These are phyloP conservation scores for Periconia sp. DNA, from an alignment of 2,329 filamentous ascomycete species.

Conservation along the genomic window DNA sequence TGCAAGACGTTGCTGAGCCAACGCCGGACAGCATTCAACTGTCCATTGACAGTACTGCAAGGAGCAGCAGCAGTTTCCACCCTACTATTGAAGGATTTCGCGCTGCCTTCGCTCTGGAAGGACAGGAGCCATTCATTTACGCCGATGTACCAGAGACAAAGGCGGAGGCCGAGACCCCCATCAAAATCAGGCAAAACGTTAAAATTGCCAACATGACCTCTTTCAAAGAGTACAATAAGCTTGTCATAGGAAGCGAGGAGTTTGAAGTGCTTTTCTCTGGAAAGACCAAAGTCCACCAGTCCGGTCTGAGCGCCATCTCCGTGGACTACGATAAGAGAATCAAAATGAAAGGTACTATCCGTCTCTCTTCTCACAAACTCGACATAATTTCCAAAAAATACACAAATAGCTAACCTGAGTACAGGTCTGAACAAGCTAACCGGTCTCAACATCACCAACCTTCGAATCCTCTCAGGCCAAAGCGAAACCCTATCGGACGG, in stretches of 20 bases:
- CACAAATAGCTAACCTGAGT: background rate
- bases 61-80: constrained; percentile 53
- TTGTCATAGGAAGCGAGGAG: constrained; percentile 52
- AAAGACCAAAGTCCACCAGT: constrained; percentile 54
- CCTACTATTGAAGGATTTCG: constrained; percentile 58
- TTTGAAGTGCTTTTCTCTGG: constrained; percentile 56
- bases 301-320: constrained; percentile 50
- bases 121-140: constrained; percentile 46
- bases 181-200: constrained; percentile 49
- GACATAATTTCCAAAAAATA: no score
- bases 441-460: constrained; percentile 55
- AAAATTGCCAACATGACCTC: constrained; percentile 47
- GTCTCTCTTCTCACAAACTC: background rate
- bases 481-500: constrained; percentile 43
- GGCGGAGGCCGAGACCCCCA: constrained; percentile 44
- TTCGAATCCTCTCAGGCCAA: constrained; percentile 49
- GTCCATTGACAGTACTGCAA: constrained; percentile 51
- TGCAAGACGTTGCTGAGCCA: constrained; percentile 56
- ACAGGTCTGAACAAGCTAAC: constrained; percentile 60
- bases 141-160: constrained; percentile 51
- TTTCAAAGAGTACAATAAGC: constrained; percentile 54
- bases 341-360: constrained; percentile 56
- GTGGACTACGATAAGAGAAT: constrained; percentile 60
- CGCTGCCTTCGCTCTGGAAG: constrained; percentile 52
- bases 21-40: constrained; percentile 52